These are phyloP conservation scores for Fusarium mangiferae DNA, from an alignment of 2,329 filamentous ascomycete species.

Conservation along the genomic window DNA sequence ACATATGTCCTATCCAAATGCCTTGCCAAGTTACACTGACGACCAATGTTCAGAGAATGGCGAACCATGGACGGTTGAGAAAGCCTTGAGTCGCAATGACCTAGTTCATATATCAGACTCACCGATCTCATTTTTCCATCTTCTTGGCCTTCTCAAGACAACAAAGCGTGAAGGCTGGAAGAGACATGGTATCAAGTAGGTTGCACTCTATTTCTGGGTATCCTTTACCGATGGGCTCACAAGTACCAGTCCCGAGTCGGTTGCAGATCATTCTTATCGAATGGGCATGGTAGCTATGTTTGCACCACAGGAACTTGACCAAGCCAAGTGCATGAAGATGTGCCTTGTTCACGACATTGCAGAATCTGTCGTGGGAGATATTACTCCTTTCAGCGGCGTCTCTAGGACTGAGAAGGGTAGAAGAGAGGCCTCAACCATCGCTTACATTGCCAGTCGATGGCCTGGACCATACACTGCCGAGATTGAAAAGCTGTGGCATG, in stretches of 20 bases:
- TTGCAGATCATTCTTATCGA: slow-evolving; percentile 98
- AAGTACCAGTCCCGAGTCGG: slow-evolving; percentile 77
- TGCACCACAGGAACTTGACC: slow-evolving; percentile 78
- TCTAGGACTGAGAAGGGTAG: slow-evolving; percentile 87
- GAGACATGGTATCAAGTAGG: slow-evolving; percentile 75
- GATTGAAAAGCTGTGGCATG: slow-evolving; percentile 85
- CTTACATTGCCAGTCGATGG: slow-evolving; percentile 80
- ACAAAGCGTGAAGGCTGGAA: slow-evolving; percentile 97
- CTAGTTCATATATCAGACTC: slow-evolving; percentile 71
- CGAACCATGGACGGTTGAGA: slow-evolving; percentile 62
- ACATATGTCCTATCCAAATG: not conserved
- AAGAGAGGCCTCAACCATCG: slow-evolving; percentile 88
- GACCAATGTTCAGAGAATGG: not conserved
- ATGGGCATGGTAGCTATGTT: slow-evolving; percentile 97
- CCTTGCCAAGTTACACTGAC: not conserved
- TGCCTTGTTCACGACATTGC: slow-evolving; percentile 98
- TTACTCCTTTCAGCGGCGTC: slow-evolving; percentile 92
- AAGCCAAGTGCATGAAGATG: slow-evolving; percentile 91
- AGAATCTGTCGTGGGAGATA: slow-evolving; percentile 94
- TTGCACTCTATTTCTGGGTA: not conserved
- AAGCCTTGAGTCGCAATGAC: slow-evolving; percentile 68
- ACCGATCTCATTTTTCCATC: slow-evolving; percentile 90
- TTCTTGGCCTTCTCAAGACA: slow-evolving; percentile 92
- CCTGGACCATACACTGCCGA: slow-evolving; percentile 75
- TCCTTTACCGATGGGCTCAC: not conserved